These are phyloP conservation scores for Proliferodiscus dingleyae DNA, from an alignment of 2,329 filamentous ascomycete genomes.

Conservation along the genomic window DNA sequence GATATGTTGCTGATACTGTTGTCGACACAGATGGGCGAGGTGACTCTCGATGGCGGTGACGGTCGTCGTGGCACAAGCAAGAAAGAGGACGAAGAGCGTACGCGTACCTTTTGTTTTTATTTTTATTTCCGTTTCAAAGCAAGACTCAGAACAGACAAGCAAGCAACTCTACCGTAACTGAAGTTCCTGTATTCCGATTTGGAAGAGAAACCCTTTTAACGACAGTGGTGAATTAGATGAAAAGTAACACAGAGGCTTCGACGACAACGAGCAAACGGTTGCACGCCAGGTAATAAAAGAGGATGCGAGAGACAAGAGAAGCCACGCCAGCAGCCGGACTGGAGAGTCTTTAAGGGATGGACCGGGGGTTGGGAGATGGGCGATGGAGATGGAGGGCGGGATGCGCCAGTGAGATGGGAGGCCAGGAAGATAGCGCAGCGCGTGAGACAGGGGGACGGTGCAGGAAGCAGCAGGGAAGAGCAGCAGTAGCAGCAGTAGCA, in stretches of 20 bases:
- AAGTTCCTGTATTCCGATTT: background rate
- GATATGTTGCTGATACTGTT: too few species aligned
- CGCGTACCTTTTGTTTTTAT: constrained; percentile 5
- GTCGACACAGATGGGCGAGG: too few species aligned
- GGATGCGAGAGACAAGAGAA: constrained; percentile 10
- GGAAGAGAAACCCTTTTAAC: constrained; percentile 19
- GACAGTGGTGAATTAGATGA: constrained; percentile 24
- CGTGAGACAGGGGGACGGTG: too few species aligned
- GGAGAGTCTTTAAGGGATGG: constrained; percentile 12
- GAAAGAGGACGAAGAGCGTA: too few species aligned
- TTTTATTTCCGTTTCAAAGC: too few species aligned
- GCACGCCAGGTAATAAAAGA: too few species aligned
- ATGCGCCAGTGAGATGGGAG: background rate
- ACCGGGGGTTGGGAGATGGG: background rate
- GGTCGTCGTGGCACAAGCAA: too few species aligned
- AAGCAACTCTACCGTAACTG: background rate
- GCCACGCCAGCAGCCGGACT: constrained; percentile 2
- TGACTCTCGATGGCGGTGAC: too few species aligned
- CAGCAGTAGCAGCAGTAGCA: too few species aligned
- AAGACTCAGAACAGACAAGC: too few species aligned
- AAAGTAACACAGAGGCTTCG: constrained; percentile 18
- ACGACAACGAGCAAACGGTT: too few species aligned
- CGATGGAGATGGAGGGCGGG: background rate
- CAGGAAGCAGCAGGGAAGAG: too few species aligned
- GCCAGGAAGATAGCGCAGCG: background rate